Conservation (phyloP, 306 rosid genomes). For the Prunus mira region DNA sequence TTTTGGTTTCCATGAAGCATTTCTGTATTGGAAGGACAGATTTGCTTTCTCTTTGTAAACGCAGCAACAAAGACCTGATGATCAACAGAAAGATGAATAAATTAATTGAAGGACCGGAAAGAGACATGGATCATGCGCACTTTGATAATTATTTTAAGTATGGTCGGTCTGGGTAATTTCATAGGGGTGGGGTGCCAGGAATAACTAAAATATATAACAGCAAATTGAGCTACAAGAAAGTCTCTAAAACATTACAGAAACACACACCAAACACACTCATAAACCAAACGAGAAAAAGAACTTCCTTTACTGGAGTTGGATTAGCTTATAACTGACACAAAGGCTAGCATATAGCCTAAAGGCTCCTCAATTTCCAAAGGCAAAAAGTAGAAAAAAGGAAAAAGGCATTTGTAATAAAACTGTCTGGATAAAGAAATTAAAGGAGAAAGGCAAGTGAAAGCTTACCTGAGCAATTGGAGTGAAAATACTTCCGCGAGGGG, state of each 20-base stretch:
- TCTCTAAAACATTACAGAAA: not conserved
- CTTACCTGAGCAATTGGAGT: slow-evolving; percentile 59
- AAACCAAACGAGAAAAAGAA: not conserved
- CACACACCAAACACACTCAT: not conserved
- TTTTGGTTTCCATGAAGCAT: slow-evolving; percentile 46
- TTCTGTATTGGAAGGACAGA: slow-evolving; percentile 45
- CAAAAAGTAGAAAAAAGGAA: not conserved
- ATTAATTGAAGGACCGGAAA: not conserved
- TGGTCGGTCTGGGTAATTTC: slow-evolving; percentile 7
- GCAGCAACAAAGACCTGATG: slow-evolving; percentile 68
- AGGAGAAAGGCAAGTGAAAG: not conserved
- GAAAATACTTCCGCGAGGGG: slow-evolving; percentile 51
- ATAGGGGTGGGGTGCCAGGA: not conserved
- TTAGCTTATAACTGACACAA: not conserved
- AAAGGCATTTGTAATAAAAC: not conserved
- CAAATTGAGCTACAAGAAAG: not conserved
- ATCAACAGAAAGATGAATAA: not conserved
- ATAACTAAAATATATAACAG: not conserved
- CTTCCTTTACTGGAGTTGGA: no score
- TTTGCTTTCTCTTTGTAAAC: slow-evolving; percentile 51
- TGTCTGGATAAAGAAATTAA: not conserved
- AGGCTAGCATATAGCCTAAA: not conserved
- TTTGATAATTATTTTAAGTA: not conserved
- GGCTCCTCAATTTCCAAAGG: slow-evolving; percentile 10
- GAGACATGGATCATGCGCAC: not conserved